Evolutionary conservation across 257 asterid genomes (phyloP).

Genomic region (Plantago elongata): DNA sequence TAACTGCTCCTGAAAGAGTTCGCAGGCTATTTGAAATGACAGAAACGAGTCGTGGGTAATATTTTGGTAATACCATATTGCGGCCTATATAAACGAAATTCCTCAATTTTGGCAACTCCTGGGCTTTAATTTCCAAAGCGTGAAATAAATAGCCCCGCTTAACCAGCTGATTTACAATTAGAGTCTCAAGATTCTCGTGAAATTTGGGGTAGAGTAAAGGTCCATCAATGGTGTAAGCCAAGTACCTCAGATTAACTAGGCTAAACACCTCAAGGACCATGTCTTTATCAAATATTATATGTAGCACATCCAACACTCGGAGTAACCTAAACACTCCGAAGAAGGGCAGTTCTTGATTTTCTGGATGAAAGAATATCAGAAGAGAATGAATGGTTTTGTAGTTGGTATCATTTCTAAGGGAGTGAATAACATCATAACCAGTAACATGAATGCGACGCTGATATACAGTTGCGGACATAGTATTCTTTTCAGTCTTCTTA

Average conservation of each 20-base stretch:
- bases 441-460: neutral
- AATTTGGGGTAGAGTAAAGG: too few species aligned
- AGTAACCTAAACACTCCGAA: neutral
- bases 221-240: neutral
- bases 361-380: neutral
- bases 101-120: slow-evolving; percentile 21
- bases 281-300: neutral
- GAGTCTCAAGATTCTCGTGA: slow-evolving; percentile 19
- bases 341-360: neutral
- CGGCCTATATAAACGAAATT: slow-evolving; percentile 12
- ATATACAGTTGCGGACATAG: too few species aligned
- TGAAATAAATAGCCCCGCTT: neutral
- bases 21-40: slow-evolving; percentile 8
- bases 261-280: neutral
- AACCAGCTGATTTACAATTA: neutral
- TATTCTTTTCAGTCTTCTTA: too few species aligned
- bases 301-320: slow-evolving; percentile 15
- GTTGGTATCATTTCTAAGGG: neutral
- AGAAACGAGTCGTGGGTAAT: neutral
- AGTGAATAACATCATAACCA: neutral
- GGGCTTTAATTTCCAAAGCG: neutral
- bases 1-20: slow-evolving; percentile 2
- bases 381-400: slow-evolving; percentile 9
- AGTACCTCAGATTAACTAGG: slow-evolving; percentile 19
- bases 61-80: neutral